Evolutionary conservation across 495 filamentous ascomycete species (phyloP).

Genomic region (Penicillium paxilli): DNA sequence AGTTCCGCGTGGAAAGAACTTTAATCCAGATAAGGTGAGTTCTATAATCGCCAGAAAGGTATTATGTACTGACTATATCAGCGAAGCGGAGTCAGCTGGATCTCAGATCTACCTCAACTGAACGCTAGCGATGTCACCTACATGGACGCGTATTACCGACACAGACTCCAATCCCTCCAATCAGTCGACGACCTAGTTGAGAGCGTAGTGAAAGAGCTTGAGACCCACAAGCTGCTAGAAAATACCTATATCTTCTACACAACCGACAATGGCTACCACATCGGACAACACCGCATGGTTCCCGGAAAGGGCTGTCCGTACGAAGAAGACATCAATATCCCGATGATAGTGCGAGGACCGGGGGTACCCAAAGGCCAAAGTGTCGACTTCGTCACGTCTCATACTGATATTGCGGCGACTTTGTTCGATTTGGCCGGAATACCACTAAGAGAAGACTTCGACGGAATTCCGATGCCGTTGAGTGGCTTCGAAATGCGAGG

Average conservation of each 20-base stretch:
- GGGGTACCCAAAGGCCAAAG: slow-evolving; percentile 35
- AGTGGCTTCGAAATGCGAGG: background rate
- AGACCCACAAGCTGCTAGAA: slow-evolving; percentile 47
- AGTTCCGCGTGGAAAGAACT: slow-evolving; percentile 7
- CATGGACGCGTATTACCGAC: slow-evolving; percentile 59
- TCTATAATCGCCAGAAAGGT: background rate
- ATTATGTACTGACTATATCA: slow-evolving; percentile 44
- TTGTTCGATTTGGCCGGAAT: slow-evolving; percentile 47
- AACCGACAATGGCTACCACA: slow-evolving; percentile 68
- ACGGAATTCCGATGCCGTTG: slow-evolving; percentile 50
- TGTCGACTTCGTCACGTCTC: slow-evolving; percentile 50
- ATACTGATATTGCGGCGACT: slow-evolving; percentile 64
- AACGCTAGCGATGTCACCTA: slow-evolving; percentile 48
- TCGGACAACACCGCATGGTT: slow-evolving; percentile 64
- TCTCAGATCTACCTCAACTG: slow-evolving; percentile 46
- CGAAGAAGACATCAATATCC: slow-evolving; percentile 67
- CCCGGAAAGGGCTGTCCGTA: slow-evolving; percentile 65
- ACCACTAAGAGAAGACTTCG: slow-evolving; percentile 43
- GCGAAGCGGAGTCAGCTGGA: slow-evolving; percentile 58
- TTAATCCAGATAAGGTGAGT: slow-evolving; percentile 33
- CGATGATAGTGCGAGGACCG: slow-evolving; percentile 55
- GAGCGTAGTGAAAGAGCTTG: slow-evolving; percentile 45
- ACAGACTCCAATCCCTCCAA: slow-evolving; percentile 55
- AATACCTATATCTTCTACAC: slow-evolving; percentile 67
- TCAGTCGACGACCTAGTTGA: slow-evolving; percentile 64